Percentiles rank a stretch among this genome's conserved stretches.
Conservation (phyloP, 495 filamentous ascomycete species). For the Echria macrotheca region DNA sequence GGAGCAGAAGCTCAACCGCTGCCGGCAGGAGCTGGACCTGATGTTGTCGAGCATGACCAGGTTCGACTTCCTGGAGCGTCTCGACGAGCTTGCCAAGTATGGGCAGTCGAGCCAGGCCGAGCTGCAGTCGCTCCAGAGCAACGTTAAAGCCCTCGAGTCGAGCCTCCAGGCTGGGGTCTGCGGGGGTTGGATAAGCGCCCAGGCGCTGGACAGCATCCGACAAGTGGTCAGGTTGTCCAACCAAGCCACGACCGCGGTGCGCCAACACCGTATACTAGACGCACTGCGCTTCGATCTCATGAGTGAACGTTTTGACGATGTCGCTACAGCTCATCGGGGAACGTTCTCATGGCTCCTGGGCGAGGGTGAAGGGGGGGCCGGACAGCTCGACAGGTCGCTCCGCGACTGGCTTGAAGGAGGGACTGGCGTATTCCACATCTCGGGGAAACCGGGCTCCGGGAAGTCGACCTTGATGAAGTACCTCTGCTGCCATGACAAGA, state of each 20-base stretch:
- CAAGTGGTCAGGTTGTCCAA: background rate
- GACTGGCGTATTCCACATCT: constrained; percentile 12
- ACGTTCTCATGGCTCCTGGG: background rate
- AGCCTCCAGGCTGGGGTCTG: background rate
- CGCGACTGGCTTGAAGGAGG: background rate
- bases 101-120: background rate
- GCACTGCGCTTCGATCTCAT: background rate
- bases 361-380: background rate
- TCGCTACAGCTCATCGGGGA: background rate
- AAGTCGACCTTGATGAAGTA: constrained; percentile 20
- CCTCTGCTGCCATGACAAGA: background rate
- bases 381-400: background rate
- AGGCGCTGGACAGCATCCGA: background rate
- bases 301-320: background rate
- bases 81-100: background rate
- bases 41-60: background rate
- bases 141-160: background rate
- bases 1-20: background rate
- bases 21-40: background rate
- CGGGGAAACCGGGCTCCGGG: constrained; percentile 12
- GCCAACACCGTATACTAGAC: background rate
- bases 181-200: background rate
- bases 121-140: background rate
- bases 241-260: background rate
- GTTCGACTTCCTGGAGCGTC: background rate